Evolutionary conservation across 768 basidiomycete genomes (phyloP).

Genomic region (Coprinopsis cinerea): DNA sequence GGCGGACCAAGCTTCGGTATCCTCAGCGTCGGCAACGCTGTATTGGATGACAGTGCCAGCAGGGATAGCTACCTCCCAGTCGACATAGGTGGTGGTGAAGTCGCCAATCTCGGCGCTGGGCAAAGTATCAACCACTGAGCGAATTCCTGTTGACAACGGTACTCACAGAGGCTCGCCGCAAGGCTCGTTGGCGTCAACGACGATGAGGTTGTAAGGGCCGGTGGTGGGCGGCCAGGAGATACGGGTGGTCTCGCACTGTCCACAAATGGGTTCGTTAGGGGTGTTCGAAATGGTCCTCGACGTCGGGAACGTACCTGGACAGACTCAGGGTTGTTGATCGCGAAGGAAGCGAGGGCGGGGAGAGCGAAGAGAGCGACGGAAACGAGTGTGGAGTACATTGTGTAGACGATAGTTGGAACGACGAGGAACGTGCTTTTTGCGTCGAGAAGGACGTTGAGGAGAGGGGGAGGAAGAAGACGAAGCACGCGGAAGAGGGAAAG

Average conservation of each 20-base stretch:
- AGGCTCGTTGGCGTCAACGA: conserved; percentile 45
- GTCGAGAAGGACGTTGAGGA: conserved; percentile 13
- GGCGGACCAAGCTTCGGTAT: conserved; percentile 63
- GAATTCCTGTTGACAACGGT: neutral
- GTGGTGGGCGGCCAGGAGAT: conserved; percentile 47
- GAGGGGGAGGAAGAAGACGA: conserved; percentile 20
- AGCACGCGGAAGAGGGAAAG: conserved; percentile 19
- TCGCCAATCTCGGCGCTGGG: conserved; percentile 57
- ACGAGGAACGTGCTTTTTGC: conserved; percentile 16
- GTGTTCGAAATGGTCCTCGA: no score
- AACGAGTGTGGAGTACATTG: conserved; percentile 81
- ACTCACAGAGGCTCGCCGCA: conserved; percentile 61
- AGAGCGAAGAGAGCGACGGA: conserved; percentile 59
- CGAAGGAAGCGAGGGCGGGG: conserved; percentile 51
- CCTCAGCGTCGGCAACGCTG: conserved; percentile 45
- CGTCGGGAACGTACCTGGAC: conserved; percentile 53
- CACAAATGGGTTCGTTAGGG: conserved; percentile 7
- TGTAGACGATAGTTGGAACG: conserved; percentile 24
- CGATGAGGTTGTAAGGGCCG: conserved; percentile 53
- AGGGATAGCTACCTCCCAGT: conserved; percentile 42
- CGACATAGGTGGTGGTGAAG: conserved; percentile 35
- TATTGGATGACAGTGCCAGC: conserved; percentile 45
- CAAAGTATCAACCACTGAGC: neutral
- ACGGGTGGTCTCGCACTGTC: conserved; percentile 46
- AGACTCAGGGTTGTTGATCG: conserved; percentile 44